Conservation (phyloP, 2,329 filamentous ascomycete species). For the Coniochaeta sp. region DNA sequence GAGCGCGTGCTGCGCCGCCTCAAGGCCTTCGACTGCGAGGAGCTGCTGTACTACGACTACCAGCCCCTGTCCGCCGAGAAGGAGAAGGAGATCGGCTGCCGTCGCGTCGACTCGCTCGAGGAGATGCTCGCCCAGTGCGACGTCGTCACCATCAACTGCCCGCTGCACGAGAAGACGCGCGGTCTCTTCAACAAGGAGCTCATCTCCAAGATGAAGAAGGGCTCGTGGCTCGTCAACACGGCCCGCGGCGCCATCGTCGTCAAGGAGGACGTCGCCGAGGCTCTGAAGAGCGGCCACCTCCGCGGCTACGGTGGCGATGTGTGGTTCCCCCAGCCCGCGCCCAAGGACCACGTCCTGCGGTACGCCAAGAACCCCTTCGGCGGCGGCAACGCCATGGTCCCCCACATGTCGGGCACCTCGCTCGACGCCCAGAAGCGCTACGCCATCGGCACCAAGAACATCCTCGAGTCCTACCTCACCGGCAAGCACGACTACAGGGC, state of each 20-base stretch:
- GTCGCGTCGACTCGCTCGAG: conserved; percentile 81
- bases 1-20: conserved; percentile 95
- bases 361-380: conserved; percentile 91
- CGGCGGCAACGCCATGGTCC: conserved; percentile 97
- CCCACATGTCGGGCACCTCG: conserved; percentile 98
- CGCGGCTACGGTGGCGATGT: conserved; percentile 83
- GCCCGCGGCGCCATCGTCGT: conserved; percentile 98
- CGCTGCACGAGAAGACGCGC: conserved; percentile 93
- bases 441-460: conserved; percentile 78
- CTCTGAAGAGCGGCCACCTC: conserved; percentile 85
- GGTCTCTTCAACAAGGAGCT: conserved; percentile 98
- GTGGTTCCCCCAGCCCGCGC: conserved; percentile 97
- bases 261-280: conserved; percentile 96
- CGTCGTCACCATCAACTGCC: conserved; percentile 98
- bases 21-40: conserved; percentile 98
- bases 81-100: conserved; percentile 93
- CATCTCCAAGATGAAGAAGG: conserved; percentile 98
- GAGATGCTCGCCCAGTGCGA: conserved; percentile 93
- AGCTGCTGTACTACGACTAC: conserved; percentile 99
- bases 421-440: conserved; percentile 95
- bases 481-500: conserved; percentile 82
- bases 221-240: conserved; percentile 96
- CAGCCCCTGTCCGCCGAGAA: conserved; percentile 80
- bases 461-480: conserved; percentile 84
- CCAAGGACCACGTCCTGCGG: conserved; percentile 86